Evolutionary conservation across 352 stramenopile species (phyloP), one percentile per base, ranked within the genome.

Genomic region (Phytophthora pistaciae): DNA sequence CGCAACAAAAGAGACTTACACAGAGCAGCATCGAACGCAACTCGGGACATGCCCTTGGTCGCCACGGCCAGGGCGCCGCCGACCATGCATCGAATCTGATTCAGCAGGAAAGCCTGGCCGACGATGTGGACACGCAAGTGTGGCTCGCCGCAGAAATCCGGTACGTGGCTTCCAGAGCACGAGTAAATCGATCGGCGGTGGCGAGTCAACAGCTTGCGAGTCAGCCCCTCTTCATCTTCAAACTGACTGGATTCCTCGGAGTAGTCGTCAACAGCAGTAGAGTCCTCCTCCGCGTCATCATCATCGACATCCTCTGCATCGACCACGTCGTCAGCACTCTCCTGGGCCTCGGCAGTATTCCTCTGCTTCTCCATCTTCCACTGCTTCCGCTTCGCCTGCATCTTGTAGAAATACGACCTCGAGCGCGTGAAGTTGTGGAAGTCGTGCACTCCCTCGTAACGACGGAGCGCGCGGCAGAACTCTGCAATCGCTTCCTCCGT

Each of bases 361-460:
- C 59, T 64, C 57, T 48, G 56, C 13, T 57, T 68, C 21, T 80
- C 61, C 25, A 52, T 33, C 54, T 74, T 67, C 57, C 56, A 64
- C 31, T 69, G 64, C 29, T 66, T 60, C 60, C 66, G 82, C 55
- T 84, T 82, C 16, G 78, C 86, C 23, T 92, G 82, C 33, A 83
- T 57, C 38, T 91, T 91, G 71, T 95, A 95, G 67, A 94, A 95
- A 48, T 84, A 84, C 11, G 84, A 84, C 2, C 87, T 80, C 16
- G 86, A 88, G 55, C 94, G 95, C 46, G 91, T 97, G 60, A 96
- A 98, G 66, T 98, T 98, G 86, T 98, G 92, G 58, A 97, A 98
- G 66, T 94, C 90, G 62, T 96, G 85, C 57, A 94, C 94, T 55
- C 92, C 92, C 77, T 96, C 84, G 62, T 95, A 97, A 20, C 74